These are phyloP conservation scores for Hanseniaspora meyeri DNA, from an alignment of 805 yeast genomes.

Conservation along the genomic window DNA sequence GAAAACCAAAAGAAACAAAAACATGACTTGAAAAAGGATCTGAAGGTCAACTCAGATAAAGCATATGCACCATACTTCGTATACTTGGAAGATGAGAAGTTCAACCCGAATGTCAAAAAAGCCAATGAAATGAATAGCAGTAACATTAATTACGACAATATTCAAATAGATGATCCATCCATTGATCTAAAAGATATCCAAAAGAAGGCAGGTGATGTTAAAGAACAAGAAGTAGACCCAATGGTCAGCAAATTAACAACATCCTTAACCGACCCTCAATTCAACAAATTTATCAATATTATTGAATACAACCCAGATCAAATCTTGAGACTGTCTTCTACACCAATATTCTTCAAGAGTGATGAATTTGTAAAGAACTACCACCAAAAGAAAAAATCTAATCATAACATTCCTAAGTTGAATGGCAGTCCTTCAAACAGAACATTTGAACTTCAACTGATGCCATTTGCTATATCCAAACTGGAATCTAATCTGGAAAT, in stretches of 20 bases:
- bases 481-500: slow-evolving; percentile 47
- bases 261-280: slow-evolving; percentile 60
- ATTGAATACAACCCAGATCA: slow-evolving; percentile 78
- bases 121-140: slow-evolving; percentile 32
- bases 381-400: neutral
- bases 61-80: slow-evolving; percentile 54
- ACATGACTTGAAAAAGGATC: slow-evolving; percentile 22
- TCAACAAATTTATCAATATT: slow-evolving; percentile 63
- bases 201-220: slow-evolving; percentile 15
- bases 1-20: slow-evolving; percentile 26
- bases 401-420: neutral
- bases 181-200: slow-evolving; percentile 24
- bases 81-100: slow-evolving; percentile 59
- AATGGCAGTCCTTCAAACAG: slow-evolving; percentile 33
- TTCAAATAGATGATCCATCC: slow-evolving; percentile 41
- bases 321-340: slow-evolving; percentile 46
- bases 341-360: slow-evolving; percentile 14
- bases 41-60: slow-evolving; percentile 17
- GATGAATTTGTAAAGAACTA: slow-evolving; percentile 11
- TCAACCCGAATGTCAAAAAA: slow-evolving; percentile 41
- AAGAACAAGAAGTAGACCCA: slow-evolving; percentile 24
- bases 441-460: slow-evolving; percentile 74
- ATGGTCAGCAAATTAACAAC: slow-evolving; percentile 39
- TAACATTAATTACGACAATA: slow-evolving; percentile 25
- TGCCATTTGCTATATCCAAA: slow-evolving; percentile 86